phyloP scores from a whole-genome alignment of 2,329 filamentous ascomycete genomes.

The Lachnellula occidentalis region DNA sequence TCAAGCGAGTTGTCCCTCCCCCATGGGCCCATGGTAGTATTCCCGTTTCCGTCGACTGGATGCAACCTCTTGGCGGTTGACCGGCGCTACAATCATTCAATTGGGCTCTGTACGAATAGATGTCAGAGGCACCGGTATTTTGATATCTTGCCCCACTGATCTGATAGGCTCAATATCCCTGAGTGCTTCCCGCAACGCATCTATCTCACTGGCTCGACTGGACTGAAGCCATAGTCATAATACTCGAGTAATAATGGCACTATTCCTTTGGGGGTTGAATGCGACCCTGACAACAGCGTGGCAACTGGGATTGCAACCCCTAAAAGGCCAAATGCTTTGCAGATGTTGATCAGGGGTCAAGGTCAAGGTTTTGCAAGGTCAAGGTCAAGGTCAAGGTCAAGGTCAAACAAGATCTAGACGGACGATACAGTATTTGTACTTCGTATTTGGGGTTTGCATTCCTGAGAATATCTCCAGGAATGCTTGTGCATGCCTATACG shows the following conservation, averaged over 20 bases:
- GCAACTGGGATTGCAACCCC: conserved; percentile 2
- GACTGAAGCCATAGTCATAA: neutral
- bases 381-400: too few species aligned
- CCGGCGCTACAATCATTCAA: neutral
- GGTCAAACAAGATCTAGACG: neutral
- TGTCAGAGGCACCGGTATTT: neutral
- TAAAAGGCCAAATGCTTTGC: conserved; percentile 1
- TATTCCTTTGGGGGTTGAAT: neutral
- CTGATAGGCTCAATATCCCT: neutral
- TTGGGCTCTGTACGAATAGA: neutral
- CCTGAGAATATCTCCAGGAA: neutral
- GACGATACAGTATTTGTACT: neutral
- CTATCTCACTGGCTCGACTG: neutral
- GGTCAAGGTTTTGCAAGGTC: too few species aligned
- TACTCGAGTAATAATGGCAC: neutral
- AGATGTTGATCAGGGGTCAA: neutral
- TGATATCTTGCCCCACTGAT: neutral
- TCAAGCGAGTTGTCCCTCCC: too few species aligned
- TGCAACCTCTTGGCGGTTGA: neutral
- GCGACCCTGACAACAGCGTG: neutral
- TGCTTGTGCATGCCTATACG: neutral
- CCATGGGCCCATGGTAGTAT: neutral
- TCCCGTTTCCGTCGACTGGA: neutral
- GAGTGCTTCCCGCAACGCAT: neutral
- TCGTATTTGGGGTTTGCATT: neutral